These are phyloP conservation scores for Nepenthes mirabilis DNA, from an alignment of 148 eudicot species.

Conservation along the genomic window DNA sequence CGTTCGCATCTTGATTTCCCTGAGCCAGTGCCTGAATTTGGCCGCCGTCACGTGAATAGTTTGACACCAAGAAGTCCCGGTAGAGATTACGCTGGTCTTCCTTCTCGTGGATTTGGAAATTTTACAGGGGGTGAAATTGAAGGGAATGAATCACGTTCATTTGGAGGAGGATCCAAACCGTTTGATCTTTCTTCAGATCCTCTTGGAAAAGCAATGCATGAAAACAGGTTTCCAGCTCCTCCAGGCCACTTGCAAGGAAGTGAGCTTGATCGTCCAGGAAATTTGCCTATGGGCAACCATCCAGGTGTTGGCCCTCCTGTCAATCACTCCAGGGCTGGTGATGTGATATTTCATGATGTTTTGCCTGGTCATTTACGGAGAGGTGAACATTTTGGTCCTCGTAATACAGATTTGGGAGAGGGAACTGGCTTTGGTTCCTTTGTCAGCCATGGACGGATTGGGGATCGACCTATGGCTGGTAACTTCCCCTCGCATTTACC, in stretches of 20 bases:
- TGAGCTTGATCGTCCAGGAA: slow-evolving; percentile 38
- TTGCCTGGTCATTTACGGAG: slow-evolving; percentile 30
- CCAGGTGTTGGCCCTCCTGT: slow-evolving; percentile 11
- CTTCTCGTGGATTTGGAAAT: slow-evolving; percentile 38
- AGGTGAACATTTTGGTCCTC: slow-evolving; percentile 43
- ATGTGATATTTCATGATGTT: slow-evolving; percentile 27
- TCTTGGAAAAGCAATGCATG: slow-evolving; percentile 28
- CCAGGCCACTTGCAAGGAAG: slow-evolving; percentile 41
- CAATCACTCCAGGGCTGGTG: slow-evolving; percentile 12
- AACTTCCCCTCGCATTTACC: slow-evolving; percentile 36
- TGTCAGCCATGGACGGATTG: slow-evolving; percentile 32
- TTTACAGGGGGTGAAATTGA: slow-evolving; percentile 22
- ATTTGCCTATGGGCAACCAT: slow-evolving; percentile 26
- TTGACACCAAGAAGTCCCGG: slow-evolving; percentile 49
- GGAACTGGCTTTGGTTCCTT: slow-evolving; percentile 40
- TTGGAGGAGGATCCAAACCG: slow-evolving; percentile 36
- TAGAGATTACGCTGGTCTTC: slow-evolving; percentile 22
- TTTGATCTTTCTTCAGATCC: slow-evolving; percentile 33
- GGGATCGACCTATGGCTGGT: slow-evolving; percentile 42
- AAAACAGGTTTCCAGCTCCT: slow-evolving; percentile 37
- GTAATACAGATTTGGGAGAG: slow-evolving; percentile 29
- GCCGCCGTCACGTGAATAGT: slow-evolving; percentile 40
- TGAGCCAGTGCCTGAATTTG: slow-evolving; percentile 40
- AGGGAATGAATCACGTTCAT: slow-evolving; percentile 33
- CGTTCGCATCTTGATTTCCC: slow-evolving; percentile 31